Evolutionary conservation across 129 eudicot species (phyloP).

Genomic region (Centaurea solstitialis): DNA sequence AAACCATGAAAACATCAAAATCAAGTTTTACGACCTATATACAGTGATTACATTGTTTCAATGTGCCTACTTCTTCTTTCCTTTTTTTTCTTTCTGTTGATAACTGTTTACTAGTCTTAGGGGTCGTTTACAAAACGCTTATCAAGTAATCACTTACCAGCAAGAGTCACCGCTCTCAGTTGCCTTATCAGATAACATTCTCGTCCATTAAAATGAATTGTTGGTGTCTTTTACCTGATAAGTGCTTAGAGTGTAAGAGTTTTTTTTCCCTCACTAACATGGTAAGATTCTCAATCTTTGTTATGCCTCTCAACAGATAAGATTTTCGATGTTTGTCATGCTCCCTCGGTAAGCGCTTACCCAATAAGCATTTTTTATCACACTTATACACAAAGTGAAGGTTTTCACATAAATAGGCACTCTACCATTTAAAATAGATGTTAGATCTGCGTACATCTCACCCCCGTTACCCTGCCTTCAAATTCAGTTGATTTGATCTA

Average conservation of each 20-base stretch:
- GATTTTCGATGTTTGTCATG: too few relatives aligned
- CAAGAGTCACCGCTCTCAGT: too few relatives aligned
- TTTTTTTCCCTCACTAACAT: too few relatives aligned
- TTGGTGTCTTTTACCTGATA: too few relatives aligned
- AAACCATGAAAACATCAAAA: background rate
- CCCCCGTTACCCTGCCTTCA: background rate
- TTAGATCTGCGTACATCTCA: background rate
- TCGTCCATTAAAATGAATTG: too few relatives aligned
- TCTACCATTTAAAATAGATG: background rate
- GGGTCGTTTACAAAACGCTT: too few relatives aligned
- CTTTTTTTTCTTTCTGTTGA: background rate
- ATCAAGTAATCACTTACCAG: too few relatives aligned
- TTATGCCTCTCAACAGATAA: too few relatives aligned
- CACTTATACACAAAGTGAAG: background rate
- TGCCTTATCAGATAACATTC: too few relatives aligned
- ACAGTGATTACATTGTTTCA: background rate
- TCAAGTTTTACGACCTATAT: background rate
- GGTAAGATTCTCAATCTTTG: too few relatives aligned
- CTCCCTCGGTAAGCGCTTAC: too few relatives aligned
- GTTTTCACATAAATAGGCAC: background rate
- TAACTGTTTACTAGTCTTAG: background rate
- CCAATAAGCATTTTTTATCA: background rate
- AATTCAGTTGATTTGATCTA: background rate
- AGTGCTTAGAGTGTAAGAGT: too few relatives aligned
- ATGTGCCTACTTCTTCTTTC: background rate